Conservation (phyloP, 208 protist species). For the Trypanosoma vivax region DNA sequence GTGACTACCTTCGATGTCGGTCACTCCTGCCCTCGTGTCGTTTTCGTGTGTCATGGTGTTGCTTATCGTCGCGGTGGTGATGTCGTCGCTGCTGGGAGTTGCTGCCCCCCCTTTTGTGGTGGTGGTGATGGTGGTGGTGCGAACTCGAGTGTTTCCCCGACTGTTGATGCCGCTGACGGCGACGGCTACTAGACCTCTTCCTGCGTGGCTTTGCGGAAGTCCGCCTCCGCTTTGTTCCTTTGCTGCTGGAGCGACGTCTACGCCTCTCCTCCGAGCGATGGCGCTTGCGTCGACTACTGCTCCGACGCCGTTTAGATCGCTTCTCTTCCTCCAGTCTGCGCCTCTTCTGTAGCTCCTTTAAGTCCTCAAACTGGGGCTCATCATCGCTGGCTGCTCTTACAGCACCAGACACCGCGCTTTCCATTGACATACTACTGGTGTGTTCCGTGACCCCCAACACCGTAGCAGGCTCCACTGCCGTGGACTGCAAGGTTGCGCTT, state of each 20-base stretch:
- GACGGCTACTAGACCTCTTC: slow-evolving; percentile 1
- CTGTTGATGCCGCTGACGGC: neutral
- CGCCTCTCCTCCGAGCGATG: slow-evolving; percentile 8
- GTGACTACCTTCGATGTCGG: slow-evolving; percentile 26
- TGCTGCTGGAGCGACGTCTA: slow-evolving; percentile 10
- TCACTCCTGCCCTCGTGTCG: slow-evolving; percentile 5
- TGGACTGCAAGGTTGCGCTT: too few relatives aligned
- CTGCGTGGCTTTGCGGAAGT: neutral
- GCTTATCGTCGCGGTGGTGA: slow-evolving; percentile 9
- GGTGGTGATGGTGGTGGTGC: slow-evolving; percentile 2
- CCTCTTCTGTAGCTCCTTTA: slow-evolving; percentile 15
- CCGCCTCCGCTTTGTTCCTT: slow-evolving; percentile 2
- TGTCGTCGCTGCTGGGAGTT: neutral
- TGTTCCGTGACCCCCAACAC: neutral
- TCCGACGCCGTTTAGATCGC: slow-evolving; percentile 15
- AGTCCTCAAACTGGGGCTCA: slow-evolving; percentile 19
- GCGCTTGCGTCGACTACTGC: slow-evolving; percentile 12
- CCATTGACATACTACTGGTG: neutral
- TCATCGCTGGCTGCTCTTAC: slow-evolving; percentile 1
- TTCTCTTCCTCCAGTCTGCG: slow-evolving; percentile 15
- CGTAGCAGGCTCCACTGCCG: neutral
- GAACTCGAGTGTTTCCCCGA: neutral
- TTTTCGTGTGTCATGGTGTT: slow-evolving; percentile 4
- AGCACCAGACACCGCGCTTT: neutral
- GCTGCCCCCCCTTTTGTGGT: neutral